Evolutionary conservation across 2,329 filamentous ascomycete genomes (phyloP).

Genomic region (Phoma herbarum): DNA sequence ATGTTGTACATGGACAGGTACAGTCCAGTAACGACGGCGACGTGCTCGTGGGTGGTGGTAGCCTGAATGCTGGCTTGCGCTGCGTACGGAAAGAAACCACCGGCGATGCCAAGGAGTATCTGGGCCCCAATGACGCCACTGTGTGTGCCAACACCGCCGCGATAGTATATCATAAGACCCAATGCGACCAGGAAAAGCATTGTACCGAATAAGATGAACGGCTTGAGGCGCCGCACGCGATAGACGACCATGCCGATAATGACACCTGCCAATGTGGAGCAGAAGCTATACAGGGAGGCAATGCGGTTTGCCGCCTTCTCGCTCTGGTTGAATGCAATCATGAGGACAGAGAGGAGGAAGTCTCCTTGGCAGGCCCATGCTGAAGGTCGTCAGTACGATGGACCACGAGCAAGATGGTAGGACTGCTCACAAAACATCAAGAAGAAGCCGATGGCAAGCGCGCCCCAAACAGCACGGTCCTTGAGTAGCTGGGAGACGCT

Average conservation of each 20-base stretch:
- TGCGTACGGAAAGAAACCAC: slow-evolving; percentile 67
- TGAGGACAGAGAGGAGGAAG: slow-evolving; percentile 69
- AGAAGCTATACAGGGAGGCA: slow-evolving; percentile 65
- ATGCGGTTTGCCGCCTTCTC: slow-evolving; percentile 66
- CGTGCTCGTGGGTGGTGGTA: slow-evolving; percentile 62
- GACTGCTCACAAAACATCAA: slow-evolving; percentile 26
- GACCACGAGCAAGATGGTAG: not conserved
- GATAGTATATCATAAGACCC: slow-evolving; percentile 69
- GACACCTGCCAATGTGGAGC: slow-evolving; percentile 66
- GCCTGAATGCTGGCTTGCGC: slow-evolving; percentile 62
- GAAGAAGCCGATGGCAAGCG: slow-evolving; percentile 63
- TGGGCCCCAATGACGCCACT: slow-evolving; percentile 70
- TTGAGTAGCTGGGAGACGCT: slow-evolving; percentile 58
- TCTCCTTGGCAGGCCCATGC: slow-evolving; percentile 63
- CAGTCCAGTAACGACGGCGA: slow-evolving; percentile 70
- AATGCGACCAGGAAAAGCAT: slow-evolving; percentile 70
- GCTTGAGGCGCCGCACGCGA: slow-evolving; percentile 66
- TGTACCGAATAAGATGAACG: slow-evolving; percentile 69
- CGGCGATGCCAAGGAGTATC: slow-evolving; percentile 68
- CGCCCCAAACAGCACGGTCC: slow-evolving; percentile 69
- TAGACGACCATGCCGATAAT: slow-evolving; percentile 64
- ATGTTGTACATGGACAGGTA: slow-evolving; percentile 71
- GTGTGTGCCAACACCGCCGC: slow-evolving; percentile 60
- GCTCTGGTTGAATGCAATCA: slow-evolving; percentile 68
- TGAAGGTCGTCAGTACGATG: slow-evolving; percentile 3